Conservation (phyloP, 257 asterid species). For the Ocimum tenuiflorum region DNA sequence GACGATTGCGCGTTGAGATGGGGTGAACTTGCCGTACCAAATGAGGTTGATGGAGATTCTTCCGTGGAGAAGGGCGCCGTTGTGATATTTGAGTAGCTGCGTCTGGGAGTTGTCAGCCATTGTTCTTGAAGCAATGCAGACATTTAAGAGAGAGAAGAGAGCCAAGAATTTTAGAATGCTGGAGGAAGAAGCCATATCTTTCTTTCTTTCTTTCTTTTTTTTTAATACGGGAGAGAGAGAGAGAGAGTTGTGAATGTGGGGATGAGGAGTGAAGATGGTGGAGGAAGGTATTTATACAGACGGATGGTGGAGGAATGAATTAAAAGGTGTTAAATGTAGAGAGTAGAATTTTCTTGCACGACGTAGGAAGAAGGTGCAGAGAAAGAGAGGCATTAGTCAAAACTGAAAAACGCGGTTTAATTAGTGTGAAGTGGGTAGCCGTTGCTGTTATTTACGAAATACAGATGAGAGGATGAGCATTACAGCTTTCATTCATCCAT, state of each 20-base stretch:
- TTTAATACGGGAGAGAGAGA: not conserved
- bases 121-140: slow-evolving; percentile 17
- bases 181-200: no score
- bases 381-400: not conserved
- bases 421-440: not conserved
- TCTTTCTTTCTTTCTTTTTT: no score
- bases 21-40: slow-evolving; percentile 65
- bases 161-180: no score
- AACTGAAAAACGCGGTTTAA: slow-evolving; percentile 10
- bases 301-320: not conserved
- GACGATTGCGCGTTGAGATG: slow-evolving; percentile 56
- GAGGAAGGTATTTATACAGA: slow-evolving; percentile 17
- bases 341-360: no score
- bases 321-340: no score
- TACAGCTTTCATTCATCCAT: slow-evolving; percentile 20
- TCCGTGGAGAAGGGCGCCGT: slow-evolving; percentile 58
- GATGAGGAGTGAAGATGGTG: slow-evolving; percentile 1
- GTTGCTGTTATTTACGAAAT: not conserved
- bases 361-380: no score
- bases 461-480: not conserved
- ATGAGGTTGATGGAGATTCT: slow-evolving; percentile 49
- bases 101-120: not conserved
- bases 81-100: slow-evolving; percentile 26
- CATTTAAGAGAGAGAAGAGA: not conserved
- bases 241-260: not conserved